phyloP scores from a whole-genome alignment of 2,329 filamentous ascomycete genomes.

The Pseudocercospora eumusae region DNA sequence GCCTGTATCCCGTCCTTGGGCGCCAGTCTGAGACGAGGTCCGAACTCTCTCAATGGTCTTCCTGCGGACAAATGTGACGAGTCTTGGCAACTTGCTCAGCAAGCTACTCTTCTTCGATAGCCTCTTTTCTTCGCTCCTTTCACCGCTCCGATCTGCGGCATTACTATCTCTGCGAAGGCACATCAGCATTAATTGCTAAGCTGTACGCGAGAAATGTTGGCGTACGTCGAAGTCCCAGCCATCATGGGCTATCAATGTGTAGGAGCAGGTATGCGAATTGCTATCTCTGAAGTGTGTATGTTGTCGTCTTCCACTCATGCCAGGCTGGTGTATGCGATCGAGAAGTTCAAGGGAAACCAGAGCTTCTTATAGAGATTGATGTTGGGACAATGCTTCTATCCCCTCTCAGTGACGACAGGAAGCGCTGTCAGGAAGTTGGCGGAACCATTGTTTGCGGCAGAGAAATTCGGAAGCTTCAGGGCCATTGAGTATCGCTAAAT shows the following conservation, averaged over 20 bases:
- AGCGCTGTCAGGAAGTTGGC: neutral
- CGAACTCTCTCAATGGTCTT: neutral
- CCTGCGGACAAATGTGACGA: neutral
- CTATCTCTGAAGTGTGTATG: conserved; percentile 5
- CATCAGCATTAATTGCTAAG: neutral
- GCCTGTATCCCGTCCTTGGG: neutral
- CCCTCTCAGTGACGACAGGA: neutral
- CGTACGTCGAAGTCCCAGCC: neutral
- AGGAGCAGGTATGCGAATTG: conserved; percentile 4
- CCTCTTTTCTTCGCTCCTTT: neutral
- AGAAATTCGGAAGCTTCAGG: neutral
- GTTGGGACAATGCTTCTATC: neutral
- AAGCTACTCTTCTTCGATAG: conserved; percentile 2
- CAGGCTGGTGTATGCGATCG: neutral
- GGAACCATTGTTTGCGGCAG: conserved; percentile 6
- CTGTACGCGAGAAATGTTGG: too few species aligned
- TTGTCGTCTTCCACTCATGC: conserved; percentile 6
- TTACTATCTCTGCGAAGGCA: neutral
- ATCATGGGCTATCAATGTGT: neutral
- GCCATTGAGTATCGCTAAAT: neutral
- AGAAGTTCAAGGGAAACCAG: neutral
- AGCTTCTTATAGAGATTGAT: neutral
- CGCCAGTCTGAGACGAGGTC: neutral
- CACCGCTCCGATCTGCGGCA: neutral
- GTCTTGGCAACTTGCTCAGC: conserved; percentile 5